A percentile compares a stretch with the other conserved stretches of the same genome.
Evolutionary conservation across 495 filamentous ascomycete species (phyloP).

Genomic region (Penicillium bialowiezense): DNA sequence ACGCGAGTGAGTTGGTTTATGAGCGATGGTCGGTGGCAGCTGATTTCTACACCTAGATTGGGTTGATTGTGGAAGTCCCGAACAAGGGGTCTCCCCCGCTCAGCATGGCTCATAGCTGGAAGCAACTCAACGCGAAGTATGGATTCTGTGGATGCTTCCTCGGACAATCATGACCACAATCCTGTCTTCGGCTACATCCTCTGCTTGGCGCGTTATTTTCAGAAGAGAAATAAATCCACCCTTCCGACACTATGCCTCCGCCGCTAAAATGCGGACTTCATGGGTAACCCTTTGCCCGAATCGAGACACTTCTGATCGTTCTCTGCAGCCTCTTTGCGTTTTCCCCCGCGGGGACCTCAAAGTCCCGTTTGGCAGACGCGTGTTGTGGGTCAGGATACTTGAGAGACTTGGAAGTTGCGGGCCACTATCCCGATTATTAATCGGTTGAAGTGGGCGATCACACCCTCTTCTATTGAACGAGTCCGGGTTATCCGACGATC

Average conservation of each 20-base stretch:
- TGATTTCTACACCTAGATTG: slow-evolving; percentile 63
- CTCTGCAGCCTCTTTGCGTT: too few species aligned
- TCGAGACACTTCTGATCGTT: too few species aligned
- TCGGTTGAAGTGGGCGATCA: not conserved
- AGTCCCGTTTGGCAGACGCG: not conserved
- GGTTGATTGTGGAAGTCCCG: slow-evolving; percentile 61
- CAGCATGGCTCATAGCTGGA: slow-evolving; percentile 68
- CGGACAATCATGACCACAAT: slow-evolving; percentile 65
- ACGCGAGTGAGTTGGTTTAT: too few species aligned
- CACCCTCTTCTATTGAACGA: not conserved
- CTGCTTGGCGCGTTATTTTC: too few species aligned
- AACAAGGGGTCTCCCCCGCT: slow-evolving; percentile 72
- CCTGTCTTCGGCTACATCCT: slow-evolving; percentile 39
- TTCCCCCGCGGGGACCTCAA: not conserved
- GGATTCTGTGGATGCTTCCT: slow-evolving; percentile 60
- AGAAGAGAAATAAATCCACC: too few species aligned
- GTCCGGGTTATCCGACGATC: not conserved
- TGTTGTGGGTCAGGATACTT: not conserved
- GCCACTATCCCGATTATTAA: not conserved
- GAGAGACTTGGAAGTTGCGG: too few species aligned
- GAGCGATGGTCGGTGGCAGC: too few species aligned
- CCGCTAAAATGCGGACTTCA: too few species aligned
- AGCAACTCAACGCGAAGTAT: slow-evolving; percentile 56
- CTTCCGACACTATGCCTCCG: too few species aligned
- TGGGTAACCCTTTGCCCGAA: too few species aligned